A percentile compares a stretch with the other conserved stretches of the same genome.
These are phyloP conservation scores for Neurospora sp. DNA, from an alignment of 495 filamentous ascomycete genomes.

Conservation along the genomic window DNA sequence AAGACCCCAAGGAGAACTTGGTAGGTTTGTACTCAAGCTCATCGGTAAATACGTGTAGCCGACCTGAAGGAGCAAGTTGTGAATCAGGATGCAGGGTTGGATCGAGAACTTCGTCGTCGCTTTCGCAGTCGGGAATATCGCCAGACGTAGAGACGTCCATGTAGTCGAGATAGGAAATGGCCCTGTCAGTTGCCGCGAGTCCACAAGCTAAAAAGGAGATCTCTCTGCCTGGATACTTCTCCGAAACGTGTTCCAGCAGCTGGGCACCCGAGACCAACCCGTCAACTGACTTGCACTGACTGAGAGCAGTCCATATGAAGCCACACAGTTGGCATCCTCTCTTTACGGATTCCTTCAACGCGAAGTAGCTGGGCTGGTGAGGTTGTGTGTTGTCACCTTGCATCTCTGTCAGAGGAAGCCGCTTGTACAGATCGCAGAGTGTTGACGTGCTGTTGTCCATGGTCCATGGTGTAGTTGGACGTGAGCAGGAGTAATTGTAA, in stretches of 20 bases:
- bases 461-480: not conserved
- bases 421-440: not conserved
- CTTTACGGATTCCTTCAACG: not conserved
- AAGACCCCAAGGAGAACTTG: too few species aligned
- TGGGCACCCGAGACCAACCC: not conserved
- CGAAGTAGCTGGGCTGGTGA: not conserved
- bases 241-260: not conserved
- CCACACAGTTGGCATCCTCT: not conserved
- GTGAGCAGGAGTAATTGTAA: not conserved
- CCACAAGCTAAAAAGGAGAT: not conserved
- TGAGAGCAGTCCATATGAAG: not conserved
- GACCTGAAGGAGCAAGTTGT: too few species aligned
- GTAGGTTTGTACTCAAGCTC: too few species aligned
- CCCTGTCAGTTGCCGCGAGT: not conserved
- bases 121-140: not conserved
- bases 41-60: too few species aligned
- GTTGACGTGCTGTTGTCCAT: not conserved
- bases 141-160: not conserved
- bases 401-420: not conserved
- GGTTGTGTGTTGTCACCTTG: not conserved
- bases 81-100: too few species aligned
- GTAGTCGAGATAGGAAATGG: not conserved
- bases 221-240: not conserved
- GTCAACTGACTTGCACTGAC: not conserved
- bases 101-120: too few species aligned